Evolutionary conservation across 176 grass and related monocot species (phyloP).

Genomic region (Carex littledalei): DNA sequence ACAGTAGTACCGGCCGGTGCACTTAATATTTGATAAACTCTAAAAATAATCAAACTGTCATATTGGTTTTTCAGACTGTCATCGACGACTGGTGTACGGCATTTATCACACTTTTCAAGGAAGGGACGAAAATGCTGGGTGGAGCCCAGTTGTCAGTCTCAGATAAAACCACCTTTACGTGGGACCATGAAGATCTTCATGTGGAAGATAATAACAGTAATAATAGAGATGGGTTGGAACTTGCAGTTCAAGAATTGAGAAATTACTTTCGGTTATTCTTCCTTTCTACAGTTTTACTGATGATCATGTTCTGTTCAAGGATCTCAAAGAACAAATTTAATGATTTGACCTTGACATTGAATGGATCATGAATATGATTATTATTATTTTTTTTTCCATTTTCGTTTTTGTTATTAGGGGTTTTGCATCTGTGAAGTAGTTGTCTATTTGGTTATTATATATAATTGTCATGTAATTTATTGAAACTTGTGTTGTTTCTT

Average conservation of each 20-base stretch:
- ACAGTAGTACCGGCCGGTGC: neutral
- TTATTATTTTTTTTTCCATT: neutral
- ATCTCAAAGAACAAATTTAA: constrained; percentile 78
- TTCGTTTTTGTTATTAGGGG: neutral
- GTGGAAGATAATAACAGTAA: constrained; percentile 25
- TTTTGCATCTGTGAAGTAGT: constrained; percentile 1
- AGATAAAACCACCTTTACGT: constrained; percentile 28
- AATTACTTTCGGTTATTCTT: constrained; percentile 92
- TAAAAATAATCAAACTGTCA: neutral
- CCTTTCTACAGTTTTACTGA: constrained; percentile 70
- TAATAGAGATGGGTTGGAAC: constrained; percentile 56
- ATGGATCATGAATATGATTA: constrained; percentile 3
- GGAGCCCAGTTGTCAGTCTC: constrained; percentile 22
- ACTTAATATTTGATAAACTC: neutral
- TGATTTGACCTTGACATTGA: constrained; percentile 28
- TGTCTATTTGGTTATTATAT: neutral
- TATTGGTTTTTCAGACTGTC: constrained; percentile 43
- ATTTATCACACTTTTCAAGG: constrained; percentile 81
- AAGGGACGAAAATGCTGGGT: constrained; percentile 35
- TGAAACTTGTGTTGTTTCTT: neutral
- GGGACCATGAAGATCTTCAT: constrained; percentile 20
- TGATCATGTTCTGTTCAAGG: constrained; percentile 98
- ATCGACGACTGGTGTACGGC: constrained; percentile 73
- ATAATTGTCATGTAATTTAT: neutral
- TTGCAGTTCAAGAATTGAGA: constrained; percentile 89